phyloP scores from a whole-genome alignment of 2,329 filamentous ascomycete species.

The Nannizziopsis arthrosporioides region DNA sequence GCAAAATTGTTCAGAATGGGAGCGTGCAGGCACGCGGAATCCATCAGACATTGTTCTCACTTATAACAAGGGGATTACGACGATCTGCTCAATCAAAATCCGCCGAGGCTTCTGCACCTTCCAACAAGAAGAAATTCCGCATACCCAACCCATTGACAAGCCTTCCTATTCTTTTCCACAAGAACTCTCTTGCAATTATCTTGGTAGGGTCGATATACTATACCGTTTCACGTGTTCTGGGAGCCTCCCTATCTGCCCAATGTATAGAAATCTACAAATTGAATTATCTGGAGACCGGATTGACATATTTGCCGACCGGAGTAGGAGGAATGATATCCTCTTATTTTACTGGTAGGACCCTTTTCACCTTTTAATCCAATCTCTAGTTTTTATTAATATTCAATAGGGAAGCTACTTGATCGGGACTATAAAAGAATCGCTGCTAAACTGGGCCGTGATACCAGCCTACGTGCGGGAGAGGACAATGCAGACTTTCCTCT shows the following conservation, averaged over 20 bases:
- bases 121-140: background rate
- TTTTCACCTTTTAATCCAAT: background rate
- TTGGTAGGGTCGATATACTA: conserved; percentile 8
- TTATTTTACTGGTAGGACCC: conserved; percentile 2
- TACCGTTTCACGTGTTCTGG: conserved; percentile 1
- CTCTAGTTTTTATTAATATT: background rate
- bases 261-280: conserved; percentile 3
- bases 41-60: background rate
- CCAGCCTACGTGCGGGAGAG: background rate
- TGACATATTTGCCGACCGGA: conserved; percentile 4
- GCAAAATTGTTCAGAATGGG: conserved; percentile 5
- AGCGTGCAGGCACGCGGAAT: conserved; percentile 1
- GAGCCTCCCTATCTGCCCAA: conserved; percentile 2
- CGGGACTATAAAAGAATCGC: conserved; percentile 3
- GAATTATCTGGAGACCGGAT: background rate
- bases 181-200: conserved; percentile 5
- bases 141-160: conserved; percentile 1
- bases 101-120: background rate
- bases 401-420: conserved; percentile 7
- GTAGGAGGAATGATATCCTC: conserved; percentile 4
- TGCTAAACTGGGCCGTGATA: conserved; percentile 3
- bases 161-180: conserved; percentile 4
- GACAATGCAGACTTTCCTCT: conserved; percentile 5
- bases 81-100: background rate
- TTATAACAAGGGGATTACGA: background rate